Evolutionary conservation across 1,139 yeast species (phyloP), one percentile per base, ranked within the genome.

Genomic region (Nakaseomyces delphensis): DNA sequence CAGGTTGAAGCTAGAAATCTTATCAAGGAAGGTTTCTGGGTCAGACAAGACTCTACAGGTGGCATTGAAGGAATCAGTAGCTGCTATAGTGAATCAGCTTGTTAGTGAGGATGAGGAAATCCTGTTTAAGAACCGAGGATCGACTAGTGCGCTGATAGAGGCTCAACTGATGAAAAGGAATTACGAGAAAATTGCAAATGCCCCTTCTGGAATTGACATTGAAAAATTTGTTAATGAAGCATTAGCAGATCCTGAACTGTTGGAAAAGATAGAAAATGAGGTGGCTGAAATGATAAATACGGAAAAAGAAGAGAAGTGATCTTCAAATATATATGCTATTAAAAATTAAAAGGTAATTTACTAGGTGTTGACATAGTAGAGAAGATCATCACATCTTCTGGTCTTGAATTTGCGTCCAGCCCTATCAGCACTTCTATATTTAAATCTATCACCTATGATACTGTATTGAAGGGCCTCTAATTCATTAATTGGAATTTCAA

Each of bases 331-430:
- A 14, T 11, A 29, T 14, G 14, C 8, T 16, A 4, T 9, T n/a
- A 31, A 8, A 31, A 18, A 19, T 18, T 16, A 31, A 31, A 31
- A 16, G 7, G 5, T 14, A 14, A 6, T 10, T 10, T 14, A 2
- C 31, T 28, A 28, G 2, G 10, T 5, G 14, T 5, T 28, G 18
- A 60, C 36, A 42, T 60, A 61, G 43, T 52, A 57, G 13, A 56
- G 39, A 51, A 83, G 63, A 57, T 79, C 85, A 46, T 76, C 83
- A 36, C 82, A 82, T 28, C 74, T 71, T 52, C 81, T 91, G 46
- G 78, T 75, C 63, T 89, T 89, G 69, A 87, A 87, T 67, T 89
- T 87, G 53, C 83, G 77, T 19, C 83, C 85, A 0, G 95, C 77
- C 46, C 98, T 69, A 53, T 89, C 97, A 3, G 79, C 77, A 35